Percentiles rank a stretch among this genome's conserved stretches.
Conservation (phyloP, 176 grass and related monocot genomes). For the Tillandsia fasciculata region DNA sequence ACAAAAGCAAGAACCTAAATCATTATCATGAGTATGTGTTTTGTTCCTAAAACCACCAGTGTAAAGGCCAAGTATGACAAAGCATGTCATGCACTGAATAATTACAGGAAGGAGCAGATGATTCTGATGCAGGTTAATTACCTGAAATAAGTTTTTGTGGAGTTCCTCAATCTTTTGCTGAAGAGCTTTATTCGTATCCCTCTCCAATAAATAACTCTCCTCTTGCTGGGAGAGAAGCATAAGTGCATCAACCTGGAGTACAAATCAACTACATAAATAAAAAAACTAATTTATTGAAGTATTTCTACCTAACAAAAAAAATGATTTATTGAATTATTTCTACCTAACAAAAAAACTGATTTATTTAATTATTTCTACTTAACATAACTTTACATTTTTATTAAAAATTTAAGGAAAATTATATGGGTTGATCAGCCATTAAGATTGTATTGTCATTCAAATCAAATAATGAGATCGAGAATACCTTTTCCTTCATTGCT, state of each 20-base stretch:
- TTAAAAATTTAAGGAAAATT: not conserved
- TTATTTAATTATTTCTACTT: too few species aligned
- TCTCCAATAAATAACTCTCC: constrained; percentile 80
- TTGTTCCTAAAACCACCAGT: not conserved
- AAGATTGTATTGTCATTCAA: not conserved
- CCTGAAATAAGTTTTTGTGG: constrained; percentile 83
- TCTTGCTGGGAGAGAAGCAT: constrained; percentile 97
- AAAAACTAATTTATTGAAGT: not conserved
- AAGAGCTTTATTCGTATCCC: constrained; percentile 57
- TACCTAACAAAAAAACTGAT: too few species aligned
- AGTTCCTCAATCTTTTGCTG: constrained; percentile 57
- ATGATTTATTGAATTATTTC: too few species aligned
- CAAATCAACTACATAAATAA: constrained; percentile 20
- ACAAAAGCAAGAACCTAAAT: not conserved
- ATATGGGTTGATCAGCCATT: not conserved
- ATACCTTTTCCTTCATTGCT: constrained; percentile 92
- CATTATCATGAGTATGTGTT: not conserved
- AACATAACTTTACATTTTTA: too few species aligned
- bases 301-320: too few species aligned
- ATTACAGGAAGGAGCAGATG: not conserved
- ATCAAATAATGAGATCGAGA: not conserved
- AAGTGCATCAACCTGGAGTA: constrained; percentile 54
- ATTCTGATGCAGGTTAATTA: constrained; percentile 21
- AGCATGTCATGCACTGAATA: not conserved
- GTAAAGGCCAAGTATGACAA: not conserved